Base-by-base conservation (phyloP, 2,329 filamentous ascomycete species). In the Alternaria triticimaculans region DNA sequence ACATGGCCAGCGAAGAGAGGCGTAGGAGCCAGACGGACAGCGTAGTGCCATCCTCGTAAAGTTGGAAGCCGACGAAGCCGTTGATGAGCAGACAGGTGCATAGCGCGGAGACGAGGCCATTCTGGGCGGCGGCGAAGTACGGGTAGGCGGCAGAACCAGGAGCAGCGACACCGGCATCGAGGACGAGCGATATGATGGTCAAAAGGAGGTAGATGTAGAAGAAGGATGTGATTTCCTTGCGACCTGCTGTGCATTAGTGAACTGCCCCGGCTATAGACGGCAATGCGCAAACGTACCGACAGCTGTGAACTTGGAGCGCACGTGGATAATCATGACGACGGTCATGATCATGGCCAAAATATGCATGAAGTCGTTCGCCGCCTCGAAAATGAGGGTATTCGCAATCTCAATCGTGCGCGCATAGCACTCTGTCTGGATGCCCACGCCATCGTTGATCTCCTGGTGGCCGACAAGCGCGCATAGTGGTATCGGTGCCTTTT, bases 301-400 rank as follows among this genome's bases (percentile, higher is more conserved):
- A 75, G 96, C 96, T 21, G 96, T 99, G 81, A 99, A 99, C 83
- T 99, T 99, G 74, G 93, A 95, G 73, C 96, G 89, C 67, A 99
- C 92, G 81, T 99, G 96, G 68, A 99, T 86, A 66, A 99, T 94
- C 96, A 99, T 99, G 75, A 97, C 91, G 9, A 95, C 92, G 5
- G 94, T 96, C 95, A 99, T 97, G 72, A 90, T 84, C 63, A 99
- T 85, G 14, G 95, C 93, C 61, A 92, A 84, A 71, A 99, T 98
- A 81, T 99, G 96, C 83, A 96, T 92, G 77, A 95, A 94, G 66
- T 92, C 93, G 21, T 94, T 90, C 26, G 94, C 96, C 77, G 90
- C 93, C 82, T 98, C 90, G 80, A 99, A 99, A 77, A 99, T 99
- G 83, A 98, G 95, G 44, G 96, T 99, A 83, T 99, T 99, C 72